Evolutionary conservation across 495 filamentous ascomycete species (phyloP), one percentile per base, ranked within the genome.

Genomic region (Aspergillus asperescens): DNA sequence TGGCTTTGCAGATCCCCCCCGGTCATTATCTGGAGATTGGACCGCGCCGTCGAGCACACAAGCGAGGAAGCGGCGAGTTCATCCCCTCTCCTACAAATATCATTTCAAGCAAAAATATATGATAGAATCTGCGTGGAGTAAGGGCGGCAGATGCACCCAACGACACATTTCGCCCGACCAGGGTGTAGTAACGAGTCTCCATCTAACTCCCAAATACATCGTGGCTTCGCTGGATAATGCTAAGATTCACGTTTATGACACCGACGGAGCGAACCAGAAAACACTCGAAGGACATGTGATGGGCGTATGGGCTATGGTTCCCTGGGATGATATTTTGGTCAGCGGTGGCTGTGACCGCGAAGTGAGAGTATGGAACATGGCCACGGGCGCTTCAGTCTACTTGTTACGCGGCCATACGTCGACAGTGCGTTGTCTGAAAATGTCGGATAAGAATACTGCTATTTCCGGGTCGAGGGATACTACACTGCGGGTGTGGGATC

Each of bases 261-360:
- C 89, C 9, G 83, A 93, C 54, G 93, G 93, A 22, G 81, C 87
- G 50, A 82, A 88, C 50, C 85, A 90, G 63, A 90, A 88, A 67
- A 96, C 90, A 3, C 77, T 98, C 12, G 84, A 90, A 62, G 93
- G 93, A 23, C 93, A 98, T 69, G 87, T 96, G 31, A 98, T 98
- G 93, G 93, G 93, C 28, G 93, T 98, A 32, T 98, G 93, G 93
- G 93, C 93, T 16, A 97, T 98, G 92, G 90, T 98, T 48, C 94
- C 93, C 12, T 95, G 91, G 88, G 94, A 87, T 52, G 91, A 98
- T 66, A 88, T 87, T 48, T 76, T 98, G 50, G 94, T 98, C 43
- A 96, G 90, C 62, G 93, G 93, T 57, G 93, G 93, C 27, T 98
- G 93, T 67, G 93, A 98, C 68, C 81, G 93, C 45, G 94, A 98